Evolutionary conservation across 2,329 filamentous ascomycete species (phyloP).

Genomic region (Alternaria longipes): DNA sequence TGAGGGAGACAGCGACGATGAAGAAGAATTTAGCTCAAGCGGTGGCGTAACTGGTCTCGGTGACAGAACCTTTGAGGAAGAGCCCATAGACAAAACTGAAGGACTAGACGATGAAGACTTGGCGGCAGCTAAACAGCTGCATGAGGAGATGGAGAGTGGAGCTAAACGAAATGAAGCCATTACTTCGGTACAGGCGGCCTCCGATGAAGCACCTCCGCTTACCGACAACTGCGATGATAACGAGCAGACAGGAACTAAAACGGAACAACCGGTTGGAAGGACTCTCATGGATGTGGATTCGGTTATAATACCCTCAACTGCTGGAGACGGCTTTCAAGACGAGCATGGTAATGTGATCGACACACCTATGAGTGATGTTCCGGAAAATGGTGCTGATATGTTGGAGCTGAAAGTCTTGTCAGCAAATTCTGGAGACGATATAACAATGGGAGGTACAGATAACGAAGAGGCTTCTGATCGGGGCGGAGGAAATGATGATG

Average conservation of each 20-base stretch:
- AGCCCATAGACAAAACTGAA: neutral
- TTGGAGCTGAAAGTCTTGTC: neutral
- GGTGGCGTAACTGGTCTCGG: neutral
- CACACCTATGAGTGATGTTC: neutral
- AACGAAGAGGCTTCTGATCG: neutral
- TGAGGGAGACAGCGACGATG: neutral
- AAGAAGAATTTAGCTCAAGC: neutral
- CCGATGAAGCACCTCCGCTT: neutral
- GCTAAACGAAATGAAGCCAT: neutral
- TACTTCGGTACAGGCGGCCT: neutral
- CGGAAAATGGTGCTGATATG: no score
- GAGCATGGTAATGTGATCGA: neutral
- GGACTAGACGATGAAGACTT: neutral
- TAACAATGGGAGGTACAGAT: neutral
- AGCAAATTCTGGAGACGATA: neutral
- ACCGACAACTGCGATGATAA: neutral
- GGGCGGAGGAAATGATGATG: neutral
- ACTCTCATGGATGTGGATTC: neutral
- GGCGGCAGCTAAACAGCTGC: neutral
- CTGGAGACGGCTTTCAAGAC: neutral
- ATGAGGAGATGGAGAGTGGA: neutral
- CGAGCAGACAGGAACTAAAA: neutral
- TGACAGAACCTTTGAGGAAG: neutral
- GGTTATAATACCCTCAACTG: neutral
- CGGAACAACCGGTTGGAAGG: neutral